Base-by-base conservation (phyloP, 73 alveolate genomes). In the Blepharisma japonicum region DNA sequence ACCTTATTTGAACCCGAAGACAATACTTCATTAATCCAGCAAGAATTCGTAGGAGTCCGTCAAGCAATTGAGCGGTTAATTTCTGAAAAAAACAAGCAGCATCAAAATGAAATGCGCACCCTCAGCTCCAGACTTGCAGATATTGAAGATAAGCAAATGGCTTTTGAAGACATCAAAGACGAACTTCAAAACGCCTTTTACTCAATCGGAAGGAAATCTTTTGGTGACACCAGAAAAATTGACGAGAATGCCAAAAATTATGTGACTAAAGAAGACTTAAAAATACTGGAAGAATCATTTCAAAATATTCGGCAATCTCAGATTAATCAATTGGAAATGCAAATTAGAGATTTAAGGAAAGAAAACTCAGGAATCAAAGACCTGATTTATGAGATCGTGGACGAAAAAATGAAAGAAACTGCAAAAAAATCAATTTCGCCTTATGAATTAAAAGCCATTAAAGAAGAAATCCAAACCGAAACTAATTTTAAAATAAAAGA, bases 241-340 rank as follows among this genome's bases (percentile, higher is more conserved):
- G 74, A 61, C 2, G 18, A 61, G 39, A 14, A n/a, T 14, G 48
- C 50, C 18, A 61, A 61, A 61, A 39, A 39, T 14, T 61, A 14
- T 61, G 47, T 61, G 18, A 61, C 74, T 0, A n/a, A 61, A 25
- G 74, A 61, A 25, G 74, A 61, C 47, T 25, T 61, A 25, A 61
- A 61, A 14, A 61, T 5, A 2, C 47, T 39, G 3, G 47, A 8
- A 9, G 74, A 61, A 11, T n/a, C 74, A 9, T 9, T 61, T 61
- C 38, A 39, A 4, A 61, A 61, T 32, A 32, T 32, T 32, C 42
- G 42, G 3, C 42, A 32, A 32, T 32, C 42, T 32, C 42, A 32
- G 42, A 32, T 32, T 3, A 32, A 32, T 3, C 42, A 32, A 32
- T 32, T 32, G 42, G 42, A 32, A 32, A 32, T 32, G 3, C 42